Conservation (phyloP, 768 basidiomycete genomes). For the Mycena belliarum region DNA sequence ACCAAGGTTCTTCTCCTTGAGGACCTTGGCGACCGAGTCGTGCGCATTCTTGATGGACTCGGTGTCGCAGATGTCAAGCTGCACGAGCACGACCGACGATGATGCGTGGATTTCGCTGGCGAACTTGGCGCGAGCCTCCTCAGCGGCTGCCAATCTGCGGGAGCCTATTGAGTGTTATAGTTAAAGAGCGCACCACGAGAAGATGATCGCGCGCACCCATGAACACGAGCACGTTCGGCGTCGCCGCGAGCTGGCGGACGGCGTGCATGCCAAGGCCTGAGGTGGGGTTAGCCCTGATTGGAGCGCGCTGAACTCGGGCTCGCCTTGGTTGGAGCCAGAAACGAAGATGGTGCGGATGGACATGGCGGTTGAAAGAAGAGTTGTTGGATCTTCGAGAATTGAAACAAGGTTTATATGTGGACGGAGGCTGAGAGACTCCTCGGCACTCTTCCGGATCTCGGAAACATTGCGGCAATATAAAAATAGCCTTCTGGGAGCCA, state of each 20-base stretch:
- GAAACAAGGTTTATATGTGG: too few species aligned
- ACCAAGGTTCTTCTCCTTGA: neutral
- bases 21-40: neutral
- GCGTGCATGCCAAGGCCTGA: conserved; percentile 16
- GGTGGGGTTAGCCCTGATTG: neutral
- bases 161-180: neutral
- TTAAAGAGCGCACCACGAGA: neutral
- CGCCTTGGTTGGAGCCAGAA: conserved; percentile 17
- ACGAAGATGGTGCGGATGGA: conserved; percentile 8
- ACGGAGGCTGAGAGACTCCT: too few species aligned
- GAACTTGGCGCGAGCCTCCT: conserved; percentile 3
- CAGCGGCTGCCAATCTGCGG: conserved; percentile 12
- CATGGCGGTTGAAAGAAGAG: neutral
- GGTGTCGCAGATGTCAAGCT: conserved; percentile 19
- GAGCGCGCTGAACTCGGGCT: neutral
- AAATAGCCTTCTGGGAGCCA: too few species aligned
- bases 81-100: conserved; percentile 15
- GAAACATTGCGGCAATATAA: too few species aligned
- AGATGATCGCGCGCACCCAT: neutral
- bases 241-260: conserved; percentile 9
- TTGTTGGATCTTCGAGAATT: too few species aligned
- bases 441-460: too few species aligned
- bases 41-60: conserved; percentile 8
- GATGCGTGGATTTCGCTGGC: conserved; percentile 1
- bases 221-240: conserved; percentile 11